Evolutionary conservation across 441 rosid genomes (phyloP), one percentile per base, ranked within the genome.

Genomic region (Pelargonium citronellum): DNA sequence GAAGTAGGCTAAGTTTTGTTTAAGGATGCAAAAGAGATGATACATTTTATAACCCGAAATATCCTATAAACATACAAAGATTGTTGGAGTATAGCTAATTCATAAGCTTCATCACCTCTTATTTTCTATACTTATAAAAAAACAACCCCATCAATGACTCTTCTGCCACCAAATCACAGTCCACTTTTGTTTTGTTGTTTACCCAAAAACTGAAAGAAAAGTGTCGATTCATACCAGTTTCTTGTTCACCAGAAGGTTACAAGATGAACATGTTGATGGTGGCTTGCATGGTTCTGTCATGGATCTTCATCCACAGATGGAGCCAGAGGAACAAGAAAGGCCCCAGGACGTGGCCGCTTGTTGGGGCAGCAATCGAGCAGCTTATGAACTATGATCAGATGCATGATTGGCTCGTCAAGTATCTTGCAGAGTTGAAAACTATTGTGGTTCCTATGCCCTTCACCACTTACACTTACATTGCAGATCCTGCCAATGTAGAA

Each of bases 401-500:
- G 98, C 98, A 93, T 5, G 97, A 93, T 43, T 93, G 98, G 98
- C 84, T 94, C 24, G 91, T 89, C 47, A 78, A 78, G 22, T 91
- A 90, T 74, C 72, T 94, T 19, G 86, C 89, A 0, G 73, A 86
- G 65, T 78, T 76, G 43, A 91, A 74, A 79, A 87, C 92, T 2
- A 92, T 91, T 0, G 91, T 89, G 2, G 96, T 94, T 16, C 96
- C 94, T 1, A 94, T 91, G 96, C 99, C 96, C 1, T 91, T 83
- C 78, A 87, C 88, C 0, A 86, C 94, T 2, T 94, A 91, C 15
- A 94, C 94, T 67, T 91, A 91, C 82, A 89, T 87, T 77, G 96
- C 97, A 5, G 95, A 91, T 83, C 96, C 99, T 68, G 90, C 82
- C 67, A 87, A 87, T 69, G 96, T 94, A 0, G 99, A 94, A 78